Conservation (phyloP, 176 grass and related monocot species). For the Oryza officinalis region DNA sequence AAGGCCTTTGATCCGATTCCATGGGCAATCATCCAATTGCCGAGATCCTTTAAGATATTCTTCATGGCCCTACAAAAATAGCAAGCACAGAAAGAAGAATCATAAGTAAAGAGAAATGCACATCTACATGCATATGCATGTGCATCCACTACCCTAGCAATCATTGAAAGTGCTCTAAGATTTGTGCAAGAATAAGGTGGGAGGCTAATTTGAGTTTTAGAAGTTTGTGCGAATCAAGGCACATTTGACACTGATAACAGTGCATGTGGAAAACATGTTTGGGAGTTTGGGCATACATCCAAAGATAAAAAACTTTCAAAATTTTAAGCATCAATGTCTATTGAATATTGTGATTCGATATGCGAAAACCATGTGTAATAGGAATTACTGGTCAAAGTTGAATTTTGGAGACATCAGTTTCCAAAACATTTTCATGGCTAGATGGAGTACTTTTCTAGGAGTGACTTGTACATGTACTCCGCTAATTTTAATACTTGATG, state of each 20-base stretch:
- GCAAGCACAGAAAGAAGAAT: constrained; percentile 25
- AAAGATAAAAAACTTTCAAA: not conserved
- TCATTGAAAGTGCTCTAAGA: not conserved
- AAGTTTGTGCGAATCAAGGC: too few species aligned
- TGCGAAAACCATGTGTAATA: not conserved
- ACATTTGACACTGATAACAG: not conserved
- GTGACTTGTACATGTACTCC: not conserved
- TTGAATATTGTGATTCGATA: not conserved
- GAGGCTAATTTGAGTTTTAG: too few species aligned
- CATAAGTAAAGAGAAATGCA: constrained; percentile 5
- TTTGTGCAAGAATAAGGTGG: not conserved
- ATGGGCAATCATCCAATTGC: constrained; percentile 53
- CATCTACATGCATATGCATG: not conserved
- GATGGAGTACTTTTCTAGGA: too few species aligned
- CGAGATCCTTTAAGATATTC: constrained; percentile 54
- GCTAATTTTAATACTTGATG: too few species aligned
- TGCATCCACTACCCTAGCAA: not conserved
- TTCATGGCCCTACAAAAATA: constrained; percentile 74
- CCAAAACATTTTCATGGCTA: not conserved
- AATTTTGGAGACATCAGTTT: not conserved
- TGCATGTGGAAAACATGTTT: not conserved
- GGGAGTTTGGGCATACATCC: not conserved
- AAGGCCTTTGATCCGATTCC: constrained; percentile 57
- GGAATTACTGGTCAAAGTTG: not conserved
- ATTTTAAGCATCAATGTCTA: not conserved